Evolutionary conservation across 1,139 yeast genomes (phyloP).

Genomic region (Blastobotrys illinoisensis): DNA sequence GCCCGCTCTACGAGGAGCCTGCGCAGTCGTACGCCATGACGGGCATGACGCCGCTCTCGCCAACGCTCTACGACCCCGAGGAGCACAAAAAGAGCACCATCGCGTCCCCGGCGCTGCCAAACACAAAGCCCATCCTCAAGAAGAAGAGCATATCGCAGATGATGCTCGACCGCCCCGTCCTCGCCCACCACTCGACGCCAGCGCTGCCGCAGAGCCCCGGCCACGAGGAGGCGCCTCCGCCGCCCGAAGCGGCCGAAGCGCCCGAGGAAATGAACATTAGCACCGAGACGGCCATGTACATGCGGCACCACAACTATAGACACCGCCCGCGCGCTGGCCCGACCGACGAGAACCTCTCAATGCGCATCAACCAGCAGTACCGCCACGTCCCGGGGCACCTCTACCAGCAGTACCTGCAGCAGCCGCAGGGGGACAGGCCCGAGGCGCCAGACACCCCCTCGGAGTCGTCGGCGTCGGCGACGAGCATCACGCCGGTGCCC

Average conservation of each 20-base stretch:
- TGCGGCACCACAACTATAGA: conserved; percentile 37
- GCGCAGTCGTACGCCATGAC: conserved; percentile 30
- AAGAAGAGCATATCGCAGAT: conserved; percentile 75
- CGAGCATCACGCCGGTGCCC: neutral
- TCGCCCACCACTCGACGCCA: neutral
- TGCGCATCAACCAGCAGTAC: conserved; percentile 32
- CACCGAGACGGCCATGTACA: conserved; percentile 18
- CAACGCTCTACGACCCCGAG: conserved; percentile 12
- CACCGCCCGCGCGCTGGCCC: conserved; percentile 30
- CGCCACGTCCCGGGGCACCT: conserved; percentile 1
- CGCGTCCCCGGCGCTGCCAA: conserved; percentile 24
- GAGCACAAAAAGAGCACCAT: conserved; percentile 12
- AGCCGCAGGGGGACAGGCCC: neutral
- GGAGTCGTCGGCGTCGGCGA: conserved; percentile 8
- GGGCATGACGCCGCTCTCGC: conserved; percentile 9
- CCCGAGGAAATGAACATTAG: neutral
- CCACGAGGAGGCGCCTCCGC: neutral
- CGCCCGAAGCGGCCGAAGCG: neutral
- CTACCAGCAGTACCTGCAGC: conserved; percentile 6
- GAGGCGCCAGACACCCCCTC: conserved; percentile 2
- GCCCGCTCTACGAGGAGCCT: conserved; percentile 58
- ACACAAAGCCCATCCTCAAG: conserved; percentile 72
- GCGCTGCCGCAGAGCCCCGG: neutral
- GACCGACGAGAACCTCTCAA: conserved; percentile 29
- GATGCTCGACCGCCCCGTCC: conserved; percentile 42